Base-by-base conservation (phyloP, 2,329 filamentous ascomycete species). In the Claviceps purpurea region DNA sequence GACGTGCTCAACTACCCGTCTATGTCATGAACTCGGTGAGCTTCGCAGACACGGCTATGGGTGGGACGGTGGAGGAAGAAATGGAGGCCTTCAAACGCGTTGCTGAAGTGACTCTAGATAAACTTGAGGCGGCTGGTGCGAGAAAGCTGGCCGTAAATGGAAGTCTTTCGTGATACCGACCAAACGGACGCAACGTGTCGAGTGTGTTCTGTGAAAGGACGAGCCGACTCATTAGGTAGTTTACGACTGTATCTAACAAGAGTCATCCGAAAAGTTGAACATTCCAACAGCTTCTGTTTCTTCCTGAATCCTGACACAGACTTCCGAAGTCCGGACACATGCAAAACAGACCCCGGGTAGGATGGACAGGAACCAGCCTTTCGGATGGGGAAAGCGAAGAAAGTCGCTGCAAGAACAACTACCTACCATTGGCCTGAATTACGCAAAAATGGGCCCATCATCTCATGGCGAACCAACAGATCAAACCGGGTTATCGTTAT, bases 21-120 rank as follows among this genome's bases (percentile, higher is more conserved):
- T 97, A 96, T 65, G 87, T 97, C 18, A 87, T 87, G 22, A 94
- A 87, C 64, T 95, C 89, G 38, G 81, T 94, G 61, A 88, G 84
- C 58, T 81, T 96, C 56, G 78, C 79, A 14, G 81, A 76, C 61
- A 77, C 83, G 5, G 85, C 84, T 2, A 78, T 89, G 61, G 89
- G 89, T 10, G 85, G 89, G 20, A 86, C 82, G 0, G 81, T 91
- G 6, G 90, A 96, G 64, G 93, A 97, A 72, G 91, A 97, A 70
- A 90, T 96, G 82, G 89, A 91, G 63, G 88, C 85, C 0, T 84
- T 96, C 60, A 81, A 79, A 61, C 78, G 77, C 57, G 81, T 95
- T 42, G 81, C 90, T 37, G 78, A 85, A 54, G 79, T 86, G 47
- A 77, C 90, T 20, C 56, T 67, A 6, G 61, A 56, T 14, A 61